Base-by-base conservation (phyloP, 352 stramenopile genomes). In the Globisporangium alternatum region DNA sequence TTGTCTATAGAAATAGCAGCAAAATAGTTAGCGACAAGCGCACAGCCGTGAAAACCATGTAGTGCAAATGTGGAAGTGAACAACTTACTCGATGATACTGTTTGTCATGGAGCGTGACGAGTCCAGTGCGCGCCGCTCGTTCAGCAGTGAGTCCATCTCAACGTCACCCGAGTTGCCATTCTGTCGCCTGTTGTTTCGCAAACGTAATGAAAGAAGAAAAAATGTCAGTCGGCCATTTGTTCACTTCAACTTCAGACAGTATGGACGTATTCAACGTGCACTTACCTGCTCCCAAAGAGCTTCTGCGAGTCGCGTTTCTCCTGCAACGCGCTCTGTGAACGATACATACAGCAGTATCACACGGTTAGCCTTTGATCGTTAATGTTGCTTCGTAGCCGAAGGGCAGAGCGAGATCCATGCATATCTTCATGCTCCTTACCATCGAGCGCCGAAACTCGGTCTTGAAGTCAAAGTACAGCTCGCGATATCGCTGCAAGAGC, bases 401-500 rank as follows among this genome's bases (percentile, higher is more conserved):
- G 8, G 3, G 5, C 22, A 53, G 28, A 31, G 22, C 4, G 10
- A 28, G 5, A 33, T 33, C 48, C 31, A 15, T 37, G 15, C 5
- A 12, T 17, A 48, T 22, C 8, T 10, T 22, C 49, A 25, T n/a
- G n/a, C 4, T 7, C 30, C 68, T 55, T 63, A 95, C 88, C 79
- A 91, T 90, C 0, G 86, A 91, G 30, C 86, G 82, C 70, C 97
- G 88, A 71, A 98, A 99, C 72, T 99, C 94, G 25, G 88, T 95
- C 41, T 92, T 96, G 41, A 97, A 97, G 76, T 99, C 95, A 66
- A 98, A 98, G 51, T 98, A 87, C 57, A 98, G 89, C 75, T 98
- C 95, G 30, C 95, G 88, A 74, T 99, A 99, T 47, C 96, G 85
- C 75, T 98, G 95, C 39, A 98, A 75, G 52, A 98, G 74, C 4